A percentile compares a stretch with the other conserved stretches of the same genome.
phyloP scores from a whole-genome alignment of 192 early-diverging fungal genomes.

The Mortierella claussenii region DNA sequence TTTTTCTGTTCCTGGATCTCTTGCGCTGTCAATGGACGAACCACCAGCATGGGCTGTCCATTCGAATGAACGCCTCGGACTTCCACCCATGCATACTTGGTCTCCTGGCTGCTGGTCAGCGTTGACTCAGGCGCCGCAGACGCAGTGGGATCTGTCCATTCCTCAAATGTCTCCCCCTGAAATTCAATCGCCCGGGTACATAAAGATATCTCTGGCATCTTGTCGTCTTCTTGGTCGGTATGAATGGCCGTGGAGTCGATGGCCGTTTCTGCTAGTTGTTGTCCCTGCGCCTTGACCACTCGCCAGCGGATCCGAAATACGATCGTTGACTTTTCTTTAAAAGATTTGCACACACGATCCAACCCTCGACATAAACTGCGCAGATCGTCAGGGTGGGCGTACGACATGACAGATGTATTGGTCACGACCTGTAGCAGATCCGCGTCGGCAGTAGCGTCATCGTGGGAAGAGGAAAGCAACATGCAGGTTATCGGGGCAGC shows the following conservation, averaged over 20 bases:
- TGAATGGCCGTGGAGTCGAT: no score
- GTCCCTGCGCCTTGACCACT: no score
- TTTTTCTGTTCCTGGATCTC: constrained; percentile 2
- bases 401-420: constrained; percentile 36
- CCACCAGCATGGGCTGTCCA: constrained; percentile 31
- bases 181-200: no score
- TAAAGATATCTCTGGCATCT: no score
- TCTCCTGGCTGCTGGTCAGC: no score
- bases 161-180: constrained; percentile 39
- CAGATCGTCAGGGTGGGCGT: constrained; percentile 33
- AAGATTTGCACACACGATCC: constrained; percentile 24
- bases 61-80: constrained; percentile 20
- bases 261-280: no score
- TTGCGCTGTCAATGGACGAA: constrained; percentile 25
- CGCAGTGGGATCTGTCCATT: constrained; percentile 37
- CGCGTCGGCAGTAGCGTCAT: not conserved
- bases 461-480: not conserved
- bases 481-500: not conserved
- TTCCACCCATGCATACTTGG: no score
- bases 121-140: not conserved
- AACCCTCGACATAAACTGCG: constrained; percentile 29
- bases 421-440: constrained; percentile 8
- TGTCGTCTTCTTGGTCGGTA: not conserved
- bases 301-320: constrained; percentile 33
- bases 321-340: no score